Base-by-base conservation (phyloP, 2,329 filamentous ascomycete species). In the Lasiodiplodia sp. region DNA sequence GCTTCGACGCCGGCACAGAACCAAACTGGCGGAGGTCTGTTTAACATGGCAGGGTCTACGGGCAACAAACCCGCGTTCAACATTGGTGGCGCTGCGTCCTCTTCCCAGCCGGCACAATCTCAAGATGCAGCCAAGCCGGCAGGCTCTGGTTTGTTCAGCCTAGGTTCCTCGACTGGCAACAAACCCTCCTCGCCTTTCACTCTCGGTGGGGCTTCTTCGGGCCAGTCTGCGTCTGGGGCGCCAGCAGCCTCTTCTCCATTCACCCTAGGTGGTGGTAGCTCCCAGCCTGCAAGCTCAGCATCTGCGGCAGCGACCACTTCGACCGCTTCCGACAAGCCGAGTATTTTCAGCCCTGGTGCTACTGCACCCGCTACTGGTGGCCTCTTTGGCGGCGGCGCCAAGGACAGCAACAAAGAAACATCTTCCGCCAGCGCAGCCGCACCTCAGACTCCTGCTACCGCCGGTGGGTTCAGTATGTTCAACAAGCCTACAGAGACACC, bases 141-240 rank as follows among this genome's bases (percentile, higher is more conserved):
- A 23, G 40, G 65, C 2, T 23, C 65, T 12, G 28, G 53, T 8
- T 28, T 57, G 8, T 57, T 67, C 16, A 47, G 21, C 18, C 21
- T 56, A 8, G 28, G 28, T 16, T 58, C 53, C 10, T 67, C 73
- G 52, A 74, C 77, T 28, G 71, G 77, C 47, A 78, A 78, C 69
- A 71, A 77, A 51, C 71, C 74, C 34, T 72, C 76, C 56, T 64
- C 60, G 11, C n/a, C 28, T 5, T 78, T 79, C 52, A 71, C 71
- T 25, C 63, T 75, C 47, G 74, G 74, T 68, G 75, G 75, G 47
- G 60, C 60, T 52, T 21, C 47, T 52, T 28, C 56, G 16, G 34
- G 53, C 4, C 69, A 57, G 31, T 47, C 51, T 34, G 62, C 31
- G 23, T 69, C 65, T 60, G 65, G 38, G 34, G 52, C 67, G 2